Evolutionary conservation across 2,329 filamentous ascomycete species (phyloP), one percentile per base, ranked within the genome.

Genomic region (Calonectria ilicicola): DNA sequence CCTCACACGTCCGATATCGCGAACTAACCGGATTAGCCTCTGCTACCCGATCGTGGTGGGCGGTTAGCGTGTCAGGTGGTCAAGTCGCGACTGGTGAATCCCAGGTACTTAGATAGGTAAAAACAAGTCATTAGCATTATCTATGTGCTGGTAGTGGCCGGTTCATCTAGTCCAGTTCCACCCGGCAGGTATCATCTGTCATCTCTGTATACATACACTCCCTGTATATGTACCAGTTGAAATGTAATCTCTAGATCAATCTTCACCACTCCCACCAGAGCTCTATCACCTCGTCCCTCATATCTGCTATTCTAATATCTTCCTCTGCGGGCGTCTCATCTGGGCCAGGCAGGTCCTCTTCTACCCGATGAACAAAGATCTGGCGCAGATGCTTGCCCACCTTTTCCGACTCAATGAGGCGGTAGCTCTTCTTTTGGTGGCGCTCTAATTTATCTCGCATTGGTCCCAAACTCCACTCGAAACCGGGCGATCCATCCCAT

Each of bases 391-490:
- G 82, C 29, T 85, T 85, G 21, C 81, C 81, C 38, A 86, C 83
- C 12, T 84, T 74, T 46, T 86, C 83, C 1, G 86, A 85, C 44
- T 89, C 87, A 19, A 83, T 80, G 6, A 92, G 80, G 14, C 80
- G 79, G 71, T 88, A 91, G 66, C 86, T 89, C 81, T 88, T 85
- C 83, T 92, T 92, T 65, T 85, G 79, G 1, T 82, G 81, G 15
- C 77, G 74, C 2, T 78, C 74, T 21, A 86, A 75, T 51, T 78
- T 80, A 10, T 78, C 75, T 53, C 87, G 84, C 67, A 91, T 82
- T 0, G 89, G 89, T 1, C 88, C 89, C 40, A 92, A 83, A 67
- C 87, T 88, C 75, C 87, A 89, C 53, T 89, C 85, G 76, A 87
- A 91, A 10, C 86, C 86, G 19, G 81, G 81, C 23, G 86, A 87